phyloP scores from a whole-genome alignment of 441 rosid genomes.

The Pelargonium fulgidum region DNA sequence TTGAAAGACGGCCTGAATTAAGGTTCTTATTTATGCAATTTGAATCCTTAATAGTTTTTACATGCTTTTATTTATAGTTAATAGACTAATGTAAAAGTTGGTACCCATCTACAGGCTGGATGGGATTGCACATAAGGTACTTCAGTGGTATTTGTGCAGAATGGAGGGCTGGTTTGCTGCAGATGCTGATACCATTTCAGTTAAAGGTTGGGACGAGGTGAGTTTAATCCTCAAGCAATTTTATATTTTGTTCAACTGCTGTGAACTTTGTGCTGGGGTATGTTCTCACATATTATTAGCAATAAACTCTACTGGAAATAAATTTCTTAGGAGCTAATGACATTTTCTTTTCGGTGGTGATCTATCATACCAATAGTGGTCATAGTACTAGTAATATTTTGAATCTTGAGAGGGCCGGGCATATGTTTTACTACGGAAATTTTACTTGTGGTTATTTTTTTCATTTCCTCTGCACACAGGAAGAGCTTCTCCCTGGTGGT shows the following conservation, averaged over 20 bases:
- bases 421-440: not conserved
- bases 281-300: not conserved
- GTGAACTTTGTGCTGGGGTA: no score
- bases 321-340: not conserved
- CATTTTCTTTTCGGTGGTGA: no score
- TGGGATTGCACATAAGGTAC: conserved; percentile 75
- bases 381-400: not conserved
- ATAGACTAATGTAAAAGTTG: conserved; percentile 15
- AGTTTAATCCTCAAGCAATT: conserved; percentile 12
- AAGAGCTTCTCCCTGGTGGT: conserved; percentile 88
- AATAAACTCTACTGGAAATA: not conserved
- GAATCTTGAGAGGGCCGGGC: not conserved
- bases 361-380: no score
- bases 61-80: conserved; percentile 3
- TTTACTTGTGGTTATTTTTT: not conserved
- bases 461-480: conserved; percentile 36
- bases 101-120: conserved; percentile 47
- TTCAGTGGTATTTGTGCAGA: conserved; percentile 93
- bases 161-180: conserved; percentile 99
- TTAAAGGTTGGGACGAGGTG: conserved; percentile 83
- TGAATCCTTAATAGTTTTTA: not conserved
- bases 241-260: not conserved
- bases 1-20: conserved; percentile 68
- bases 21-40: conserved; percentile 39
- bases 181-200: conserved; percentile 87